A percentile compares a stretch with the other conserved stretches of the same genome.
phyloP scores from a whole-genome alignment of 208 protist species.

The Crithidia bombi region DNA sequence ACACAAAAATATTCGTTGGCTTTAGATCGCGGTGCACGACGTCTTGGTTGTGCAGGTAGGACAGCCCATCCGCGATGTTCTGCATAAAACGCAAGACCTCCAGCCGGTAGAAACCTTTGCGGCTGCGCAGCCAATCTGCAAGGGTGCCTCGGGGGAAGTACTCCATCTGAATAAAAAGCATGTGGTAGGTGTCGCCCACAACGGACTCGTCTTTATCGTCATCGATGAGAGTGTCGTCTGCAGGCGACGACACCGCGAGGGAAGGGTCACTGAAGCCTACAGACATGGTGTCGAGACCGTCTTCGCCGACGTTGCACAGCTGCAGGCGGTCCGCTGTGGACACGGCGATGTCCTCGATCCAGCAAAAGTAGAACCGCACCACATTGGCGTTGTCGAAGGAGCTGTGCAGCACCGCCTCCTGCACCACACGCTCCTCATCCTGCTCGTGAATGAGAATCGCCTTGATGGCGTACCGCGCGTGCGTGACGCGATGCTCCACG shows the following conservation, averaged over 20 bases:
- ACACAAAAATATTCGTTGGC: slow-evolving; percentile 87
- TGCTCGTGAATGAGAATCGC: slow-evolving; percentile 65
- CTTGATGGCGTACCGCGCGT: slow-evolving; percentile 79
- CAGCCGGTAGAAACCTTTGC: slow-evolving; percentile 56
- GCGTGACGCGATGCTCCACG: slow-evolving; percentile 79
- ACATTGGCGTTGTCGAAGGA: slow-evolving; percentile 81
- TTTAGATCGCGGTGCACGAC: slow-evolving; percentile 88
- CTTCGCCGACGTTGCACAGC: slow-evolving; percentile 51
- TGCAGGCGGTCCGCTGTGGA: slow-evolving; percentile 49
- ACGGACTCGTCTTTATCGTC: neutral
- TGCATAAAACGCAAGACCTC: slow-evolving; percentile 70
- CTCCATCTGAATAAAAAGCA: slow-evolving; percentile 91
- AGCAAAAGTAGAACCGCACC: slow-evolving; percentile 88
- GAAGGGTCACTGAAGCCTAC: slow-evolving; percentile 22
- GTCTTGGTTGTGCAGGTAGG: slow-evolving; percentile 73
- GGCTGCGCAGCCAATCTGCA: slow-evolving; percentile 58
- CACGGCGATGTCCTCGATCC: slow-evolving; percentile 71
- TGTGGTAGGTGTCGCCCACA: slow-evolving; percentile 36
- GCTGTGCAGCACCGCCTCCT: slow-evolving; percentile 84
- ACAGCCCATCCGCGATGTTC: slow-evolving; percentile 68
- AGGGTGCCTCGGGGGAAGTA: slow-evolving; percentile 81
- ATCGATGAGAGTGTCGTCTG: slow-evolving; percentile 5
- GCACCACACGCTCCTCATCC: slow-evolving; percentile 67
- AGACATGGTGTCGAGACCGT: slow-evolving; percentile 54
- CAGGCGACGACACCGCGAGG: slow-evolving; percentile 18